Evolutionary conservation across 352 stramenopile genomes (phyloP).

Genomic region (Globisporangium solare): DNA sequence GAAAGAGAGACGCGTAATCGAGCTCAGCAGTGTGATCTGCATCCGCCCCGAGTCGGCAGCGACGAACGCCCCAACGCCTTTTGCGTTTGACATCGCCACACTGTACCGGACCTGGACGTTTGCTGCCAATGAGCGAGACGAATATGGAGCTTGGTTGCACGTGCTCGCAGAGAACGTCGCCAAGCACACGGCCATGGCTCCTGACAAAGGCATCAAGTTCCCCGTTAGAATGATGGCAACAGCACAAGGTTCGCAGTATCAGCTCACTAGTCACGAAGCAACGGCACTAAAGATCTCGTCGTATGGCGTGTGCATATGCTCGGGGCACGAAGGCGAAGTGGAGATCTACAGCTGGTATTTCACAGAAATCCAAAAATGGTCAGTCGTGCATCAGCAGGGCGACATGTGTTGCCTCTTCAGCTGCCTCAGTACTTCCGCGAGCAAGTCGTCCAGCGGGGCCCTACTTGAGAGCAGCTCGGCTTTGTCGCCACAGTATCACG

Average conservation of each 20-base stretch:
- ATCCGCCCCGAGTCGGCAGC: conserved; percentile 47
- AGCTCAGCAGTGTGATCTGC: conserved; percentile 59
- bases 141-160: conserved; percentile 59
- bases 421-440: conserved; percentile 22
- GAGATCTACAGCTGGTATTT: conserved; percentile 74
- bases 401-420: conserved; percentile 57
- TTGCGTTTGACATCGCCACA: conserved; percentile 67
- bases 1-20: conserved; percentile 59
- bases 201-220: conserved; percentile 44
- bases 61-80: conserved; percentile 15
- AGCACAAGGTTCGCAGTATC: conserved; percentile 21
- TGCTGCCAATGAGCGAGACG: conserved; percentile 30
- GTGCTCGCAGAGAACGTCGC: conserved; percentile 52
- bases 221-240: conserved; percentile 42
- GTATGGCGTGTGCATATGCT: conserved; percentile 50
- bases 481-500: conserved; percentile 16
- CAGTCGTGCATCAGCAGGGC: conserved; percentile 47
- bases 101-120: conserved; percentile 78
- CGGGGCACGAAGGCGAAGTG: conserved; percentile 33
- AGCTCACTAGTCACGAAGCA: conserved; percentile 34
- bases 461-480: too few relatives aligned
- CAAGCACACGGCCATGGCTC: conserved; percentile 44
- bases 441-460: background rate
- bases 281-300: conserved; percentile 51
- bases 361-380: conserved; percentile 77